These are phyloP conservation scores for Papilionanthe hybrid DNA, from an alignment of 116 monocot genomes.

Conservation along the genomic window DNA sequence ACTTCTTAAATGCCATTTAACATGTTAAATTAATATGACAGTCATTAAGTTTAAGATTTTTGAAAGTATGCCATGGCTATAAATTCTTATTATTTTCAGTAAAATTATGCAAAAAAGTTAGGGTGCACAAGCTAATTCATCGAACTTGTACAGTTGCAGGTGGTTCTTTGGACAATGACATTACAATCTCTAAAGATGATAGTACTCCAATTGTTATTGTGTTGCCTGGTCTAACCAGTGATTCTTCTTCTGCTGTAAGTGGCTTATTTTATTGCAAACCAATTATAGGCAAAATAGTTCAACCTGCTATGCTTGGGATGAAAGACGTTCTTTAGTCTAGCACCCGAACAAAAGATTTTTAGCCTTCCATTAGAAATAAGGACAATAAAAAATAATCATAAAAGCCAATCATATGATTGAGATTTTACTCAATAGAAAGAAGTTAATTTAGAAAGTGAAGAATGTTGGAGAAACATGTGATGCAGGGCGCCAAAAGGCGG, in stretches of 20 bases:
- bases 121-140: background rate
- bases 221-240: conserved; percentile 87
- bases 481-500: no score
- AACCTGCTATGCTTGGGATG: background rate
- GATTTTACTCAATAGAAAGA: no score
- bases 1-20: background rate
- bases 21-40: background rate
- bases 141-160: conserved; percentile 38
- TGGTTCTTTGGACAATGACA: conserved; percentile 28
- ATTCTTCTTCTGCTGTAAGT: conserved; percentile 80
- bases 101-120: background rate
- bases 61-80: background rate
- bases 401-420: no score
- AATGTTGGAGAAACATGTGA: no score
- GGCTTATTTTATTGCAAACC: conserved; percentile 9
- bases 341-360: no score
- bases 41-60: background rate
- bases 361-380: no score
- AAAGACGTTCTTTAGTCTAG: background rate
- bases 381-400: no score
- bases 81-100: background rate
- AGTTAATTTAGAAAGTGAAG: no score
- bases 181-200: conserved; percentile 52
- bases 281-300: background rate
- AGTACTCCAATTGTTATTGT: conserved; percentile 68